Evolutionary conservation across 352 stramenopile species (phyloP), one percentile per base, ranked within the genome.

Genomic region (Phytophthora cactorum): DNA sequence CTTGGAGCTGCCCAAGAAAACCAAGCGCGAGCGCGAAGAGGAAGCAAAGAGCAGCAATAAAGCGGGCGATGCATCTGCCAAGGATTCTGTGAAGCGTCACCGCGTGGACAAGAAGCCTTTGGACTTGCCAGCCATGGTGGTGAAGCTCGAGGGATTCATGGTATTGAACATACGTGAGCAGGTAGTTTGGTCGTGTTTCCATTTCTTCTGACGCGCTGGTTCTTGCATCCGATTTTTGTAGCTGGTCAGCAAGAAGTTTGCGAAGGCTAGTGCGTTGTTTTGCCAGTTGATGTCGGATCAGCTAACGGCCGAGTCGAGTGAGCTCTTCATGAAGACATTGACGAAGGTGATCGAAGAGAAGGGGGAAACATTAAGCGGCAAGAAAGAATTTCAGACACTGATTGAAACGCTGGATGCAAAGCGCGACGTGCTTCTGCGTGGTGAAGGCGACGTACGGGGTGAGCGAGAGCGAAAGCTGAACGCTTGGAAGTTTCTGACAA

Each of bases 171-270:
- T 34, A 34, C 29, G 29, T 34, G 7, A 34, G 7, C 29, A 41
- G 14, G 11, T 28, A 41, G 7, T 32, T 51, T 25, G 39, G 2
- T 22, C 25, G 39, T 58, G 2, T 55, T 49, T 38, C 0, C n/a
- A 25, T 2, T 2, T 8, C 44, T 59, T 34, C 7, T 52, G 47
- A 46, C 10, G 25, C 6, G 17, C 58, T 59, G 5, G 7, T 51
- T 25, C 8, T 52, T 60, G 15, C 12, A 8, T n/a, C 34, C 54
- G 14, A 1, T 43, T 2, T 14, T 52, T 63, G 57, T 54, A 90
- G 83, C 41, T 91, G 6, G 69, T 90, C 1, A 78, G 86, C 75
- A 92, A 92, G 69, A 93, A 93, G 54, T 93, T 93, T 47, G 17
- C 72, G 14, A 92, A 93, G 58, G 84, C 86, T 3, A 82, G 73